Percentiles rank a stretch among this genome's conserved stretches.
These are phyloP conservation scores for Heliocybe sulcata DNA, from an alignment of 1,284 basidiomycete genomes.

Conservation along the genomic window DNA sequence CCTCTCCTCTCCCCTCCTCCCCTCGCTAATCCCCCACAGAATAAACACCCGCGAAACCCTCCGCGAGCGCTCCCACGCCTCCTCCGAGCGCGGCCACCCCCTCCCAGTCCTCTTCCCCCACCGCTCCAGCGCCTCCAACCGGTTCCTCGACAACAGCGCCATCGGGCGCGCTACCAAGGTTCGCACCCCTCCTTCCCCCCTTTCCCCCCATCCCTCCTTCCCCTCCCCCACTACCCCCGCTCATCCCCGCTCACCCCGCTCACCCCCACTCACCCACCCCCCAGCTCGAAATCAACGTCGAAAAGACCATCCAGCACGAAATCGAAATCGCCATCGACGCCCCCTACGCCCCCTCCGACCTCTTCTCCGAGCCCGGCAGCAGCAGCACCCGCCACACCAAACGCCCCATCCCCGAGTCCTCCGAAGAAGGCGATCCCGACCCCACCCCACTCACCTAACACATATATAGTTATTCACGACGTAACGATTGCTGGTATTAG, in stretches of 20 bases:
- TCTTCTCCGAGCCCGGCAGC: not conserved
- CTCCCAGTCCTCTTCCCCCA: constrained; percentile 9
- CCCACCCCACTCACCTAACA: not conserved
- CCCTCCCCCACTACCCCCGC: not conserved
- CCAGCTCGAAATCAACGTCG: constrained; percentile 7
- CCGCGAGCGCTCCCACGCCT: constrained; percentile 8
- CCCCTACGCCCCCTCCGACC: not conserved
- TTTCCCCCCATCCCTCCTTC: not conserved
- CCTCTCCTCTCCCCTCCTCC: not conserved
- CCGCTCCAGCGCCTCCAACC: not conserved
- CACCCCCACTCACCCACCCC: not conserved
- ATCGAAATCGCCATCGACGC: constrained; percentile 1
- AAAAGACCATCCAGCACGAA: constrained; percentile 8
- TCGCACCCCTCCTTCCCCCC: not conserved
- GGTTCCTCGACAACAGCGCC: not conserved
- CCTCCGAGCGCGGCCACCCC: not conserved
- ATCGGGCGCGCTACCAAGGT: not conserved
- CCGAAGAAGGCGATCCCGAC: too few species aligned
- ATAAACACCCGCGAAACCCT: constrained; percentile 12
- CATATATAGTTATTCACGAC: not conserved
- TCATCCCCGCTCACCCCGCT: too few species aligned
- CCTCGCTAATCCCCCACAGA: not conserved
- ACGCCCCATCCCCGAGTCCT: not conserved
- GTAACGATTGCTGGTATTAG: too few species aligned
- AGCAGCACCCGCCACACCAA: not conserved